phyloP scores from a whole-genome alignment of 2,329 filamentous ascomycete genomes.

The Beauveria sp. region DNA sequence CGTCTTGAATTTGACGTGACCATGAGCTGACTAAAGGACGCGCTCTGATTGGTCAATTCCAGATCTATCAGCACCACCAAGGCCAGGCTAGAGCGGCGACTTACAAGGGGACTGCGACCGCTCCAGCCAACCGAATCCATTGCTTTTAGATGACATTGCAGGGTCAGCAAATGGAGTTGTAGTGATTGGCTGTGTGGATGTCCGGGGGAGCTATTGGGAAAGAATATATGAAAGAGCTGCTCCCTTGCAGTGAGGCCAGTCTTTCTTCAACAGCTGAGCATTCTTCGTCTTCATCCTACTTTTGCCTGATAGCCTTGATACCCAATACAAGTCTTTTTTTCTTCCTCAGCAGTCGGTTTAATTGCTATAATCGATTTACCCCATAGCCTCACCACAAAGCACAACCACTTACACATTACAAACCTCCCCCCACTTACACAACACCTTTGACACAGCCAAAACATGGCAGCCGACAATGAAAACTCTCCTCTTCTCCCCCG shows the following conservation, averaged over 20 bases:
- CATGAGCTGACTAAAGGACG: constrained; percentile 24
- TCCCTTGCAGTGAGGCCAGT: background rate
- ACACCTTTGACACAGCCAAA: background rate
- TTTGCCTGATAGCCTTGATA: background rate
- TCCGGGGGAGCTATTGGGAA: background rate
- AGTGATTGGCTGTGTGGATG: constrained; percentile 3
- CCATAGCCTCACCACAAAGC: background rate
- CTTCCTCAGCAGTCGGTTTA: too few relatives aligned
- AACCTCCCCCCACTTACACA: background rate
- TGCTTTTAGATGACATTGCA: constrained; percentile 6
- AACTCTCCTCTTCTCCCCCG: constrained; percentile 24
- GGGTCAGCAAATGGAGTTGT: background rate
- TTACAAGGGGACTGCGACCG: background rate
- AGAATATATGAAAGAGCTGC: constrained; percentile 4
- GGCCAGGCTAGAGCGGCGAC: background rate
- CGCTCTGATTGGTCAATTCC: constrained; percentile 21
- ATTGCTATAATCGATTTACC: too few relatives aligned
- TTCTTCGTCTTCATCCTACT: background rate
- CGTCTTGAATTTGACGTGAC: background rate
- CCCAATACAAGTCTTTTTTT: too few relatives aligned
- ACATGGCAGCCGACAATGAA: constrained; percentile 23
- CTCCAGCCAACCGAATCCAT: constrained; percentile 8
- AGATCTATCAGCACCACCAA: background rate
- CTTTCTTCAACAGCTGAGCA: background rate
- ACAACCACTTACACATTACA: background rate